Evolutionary conservation across 176 grass and related monocot genomes (phyloP).

Genomic region (Triticum monococcum): DNA sequence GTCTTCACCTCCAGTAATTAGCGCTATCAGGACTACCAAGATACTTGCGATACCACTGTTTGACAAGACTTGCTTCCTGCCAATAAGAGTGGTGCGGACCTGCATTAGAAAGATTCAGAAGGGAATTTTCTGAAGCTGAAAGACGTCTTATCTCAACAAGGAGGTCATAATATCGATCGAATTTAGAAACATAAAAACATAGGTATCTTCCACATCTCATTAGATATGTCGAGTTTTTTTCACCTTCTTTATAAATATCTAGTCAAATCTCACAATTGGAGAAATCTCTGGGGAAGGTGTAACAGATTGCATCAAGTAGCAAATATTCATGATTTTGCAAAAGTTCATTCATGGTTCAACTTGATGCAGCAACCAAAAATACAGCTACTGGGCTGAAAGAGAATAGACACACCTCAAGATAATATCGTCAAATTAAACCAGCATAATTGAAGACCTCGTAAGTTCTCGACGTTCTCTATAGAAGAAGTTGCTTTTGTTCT

Average conservation of each 20-base stretch:
- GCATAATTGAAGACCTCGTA: neutral
- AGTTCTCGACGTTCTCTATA: neutral
- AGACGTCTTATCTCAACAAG: constrained; percentile 10
- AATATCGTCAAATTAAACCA: neutral
- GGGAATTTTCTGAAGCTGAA: constrained; percentile 39
- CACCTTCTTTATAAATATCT: neutral
- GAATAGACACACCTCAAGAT: neutral
- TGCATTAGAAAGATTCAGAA: constrained; percentile 58
- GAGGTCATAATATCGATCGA: neutral
- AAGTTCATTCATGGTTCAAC: constrained; percentile 10
- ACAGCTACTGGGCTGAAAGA: neutral
- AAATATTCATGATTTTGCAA: neutral
- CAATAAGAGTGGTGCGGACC: constrained; percentile 54
- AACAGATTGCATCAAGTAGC: constrained; percentile 13
- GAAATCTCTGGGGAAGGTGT: neutral
- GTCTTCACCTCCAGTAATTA: constrained; percentile 60
- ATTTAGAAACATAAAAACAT: neutral
- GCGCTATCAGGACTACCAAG: constrained; percentile 66
- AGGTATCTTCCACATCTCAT: neutral
- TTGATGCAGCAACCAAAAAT: neutral
- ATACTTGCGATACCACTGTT: constrained; percentile 81
- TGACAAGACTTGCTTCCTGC: constrained; percentile 93
- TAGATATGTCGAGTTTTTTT: neutral
- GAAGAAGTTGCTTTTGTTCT: neutral
- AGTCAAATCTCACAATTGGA: neutral